Base-by-base conservation (phyloP, 345 rosid species). In the Psidium friedrichsthalianum region DNA sequence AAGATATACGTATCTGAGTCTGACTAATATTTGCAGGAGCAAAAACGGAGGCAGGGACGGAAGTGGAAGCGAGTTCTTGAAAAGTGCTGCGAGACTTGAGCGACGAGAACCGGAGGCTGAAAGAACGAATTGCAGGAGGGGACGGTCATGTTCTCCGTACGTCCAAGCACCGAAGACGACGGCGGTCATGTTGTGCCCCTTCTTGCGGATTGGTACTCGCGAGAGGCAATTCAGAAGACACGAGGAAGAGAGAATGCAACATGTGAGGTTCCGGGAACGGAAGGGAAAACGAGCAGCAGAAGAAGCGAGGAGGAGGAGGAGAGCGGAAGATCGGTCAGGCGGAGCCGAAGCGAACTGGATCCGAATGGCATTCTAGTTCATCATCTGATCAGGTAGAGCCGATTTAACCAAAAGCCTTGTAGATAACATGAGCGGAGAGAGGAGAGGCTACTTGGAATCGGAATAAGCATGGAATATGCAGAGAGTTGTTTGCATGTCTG, bases 11-110 rank as follows among this genome's bases (percentile, higher is more conserved):
- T 49, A 82, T 49, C 56, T 51, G 56, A 29, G 84, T 25, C 40
- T 27, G 42, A 82, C 40, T 14, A 58, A 55, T 49, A 3, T 32
- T 36, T 82, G 64, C 90, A 91, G 94, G 89, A 91, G 91, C 76
- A 92, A 92, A 86, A 92, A 86, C 86, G 90, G 91, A 92, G 91
- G 86, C 93, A 91, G 87, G n/a, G n/a, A 92, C 90, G 1, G 94
- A 91, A 51, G 84, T 64, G 56, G 92, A 92, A 56, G 89, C n/a
- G 90, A 90, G 56, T 78, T 87, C 53, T 74, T 91, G 90, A 91
- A 89, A 82, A 92, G 86, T 84, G 89, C 15, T 91, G 93, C 51
- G 91, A 92, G 69, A 87, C 85, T 85, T 92, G 82, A 90, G 85
- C 52, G 82, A 87, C 3, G 92, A 90, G 82, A 92, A 92, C 85